phyloP scores from a whole-genome alignment of 495 filamentous ascomycete species.

The Aspergillus steynii region DNA sequence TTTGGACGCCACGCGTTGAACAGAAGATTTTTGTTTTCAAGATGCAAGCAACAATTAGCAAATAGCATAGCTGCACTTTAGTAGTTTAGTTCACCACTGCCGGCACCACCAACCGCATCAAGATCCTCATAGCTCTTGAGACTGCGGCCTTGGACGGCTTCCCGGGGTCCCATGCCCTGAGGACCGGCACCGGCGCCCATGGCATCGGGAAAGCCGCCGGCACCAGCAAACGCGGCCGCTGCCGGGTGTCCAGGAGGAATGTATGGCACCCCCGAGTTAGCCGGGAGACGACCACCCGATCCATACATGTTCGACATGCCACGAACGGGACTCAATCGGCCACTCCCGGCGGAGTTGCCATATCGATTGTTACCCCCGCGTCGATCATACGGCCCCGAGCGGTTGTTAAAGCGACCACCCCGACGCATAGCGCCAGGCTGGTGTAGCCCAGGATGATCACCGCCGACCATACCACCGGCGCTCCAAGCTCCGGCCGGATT shows the following conservation, averaged over 20 bases:
- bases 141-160: constrained; percentile 85
- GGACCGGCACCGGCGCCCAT: constrained; percentile 56
- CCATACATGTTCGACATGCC: constrained; percentile 39
- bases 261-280: constrained; percentile 36
- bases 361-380: constrained; percentile 37
- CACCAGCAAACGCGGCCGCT: constrained; percentile 39
- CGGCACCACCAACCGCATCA: constrained; percentile 67
- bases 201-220: constrained; percentile 47
- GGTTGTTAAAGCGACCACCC: constrained; percentile 50
- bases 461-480: constrained; percentile 39
- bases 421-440: constrained; percentile 61
- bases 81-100: constrained; percentile 63
- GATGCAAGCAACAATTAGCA: not conserved
- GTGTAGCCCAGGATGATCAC: constrained; percentile 45
- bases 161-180: constrained; percentile 74
- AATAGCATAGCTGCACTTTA: constrained; percentile 22
- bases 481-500: constrained; percentile 49
- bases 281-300: constrained; percentile 35
- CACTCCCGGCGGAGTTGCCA: constrained; percentile 22
- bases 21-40: not conserved
- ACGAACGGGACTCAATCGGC: constrained; percentile 45
- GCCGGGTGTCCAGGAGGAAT: constrained; percentile 46
- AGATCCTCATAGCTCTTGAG: constrained; percentile 97
- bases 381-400: constrained; percentile 61
- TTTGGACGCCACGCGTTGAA: not conserved